Percentiles rank a stretch among this genome's conserved stretches.
Conservation (phyloP, 2,329 filamentous ascomycete species). For the Lachnellula subtilissima region DNA sequence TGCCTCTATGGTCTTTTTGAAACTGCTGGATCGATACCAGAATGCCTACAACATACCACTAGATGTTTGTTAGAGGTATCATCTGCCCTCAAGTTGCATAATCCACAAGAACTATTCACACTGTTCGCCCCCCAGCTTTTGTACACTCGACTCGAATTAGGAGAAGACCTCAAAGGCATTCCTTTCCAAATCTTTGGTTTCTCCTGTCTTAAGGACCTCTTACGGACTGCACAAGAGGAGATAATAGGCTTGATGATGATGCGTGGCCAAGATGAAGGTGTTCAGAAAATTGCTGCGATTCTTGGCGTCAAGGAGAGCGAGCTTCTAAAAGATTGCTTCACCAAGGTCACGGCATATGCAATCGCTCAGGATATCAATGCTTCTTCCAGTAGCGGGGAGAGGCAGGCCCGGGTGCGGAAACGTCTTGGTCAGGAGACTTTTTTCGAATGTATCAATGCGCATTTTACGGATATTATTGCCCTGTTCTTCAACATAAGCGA, state of each 20-base stretch:
- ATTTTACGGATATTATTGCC: conserved; percentile 74
- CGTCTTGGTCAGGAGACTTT: conserved; percentile 65
- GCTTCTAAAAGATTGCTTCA: conserved; percentile 65
- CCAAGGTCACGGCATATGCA: conserved; percentile 76
- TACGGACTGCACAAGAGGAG: conserved; percentile 70
- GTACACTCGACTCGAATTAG: conserved; percentile 76
- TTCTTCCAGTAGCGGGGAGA: conserved; percentile 37
- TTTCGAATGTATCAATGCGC: conserved; percentile 55
- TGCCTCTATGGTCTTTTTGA: conserved; percentile 95
- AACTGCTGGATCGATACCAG: conserved; percentile 67
- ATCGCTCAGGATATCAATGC: conserved; percentile 68
- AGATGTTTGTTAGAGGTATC: conserved; percentile 67
- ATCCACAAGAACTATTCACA: conserved; percentile 67
- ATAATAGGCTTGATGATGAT: conserved; percentile 76
- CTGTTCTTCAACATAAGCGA: conserved; percentile 73
- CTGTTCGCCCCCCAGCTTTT: conserved; percentile 86
- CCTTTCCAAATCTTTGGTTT: conserved; percentile 87
- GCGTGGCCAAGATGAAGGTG: conserved; percentile 64
- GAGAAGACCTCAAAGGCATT: conserved; percentile 61
- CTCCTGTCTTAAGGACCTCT: conserved; percentile 58
- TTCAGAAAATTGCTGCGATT: conserved; percentile 53
- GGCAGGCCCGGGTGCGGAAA: conserved; percentile 55
- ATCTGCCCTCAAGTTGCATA: conserved; percentile 55
- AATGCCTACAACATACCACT: conserved; percentile 64
- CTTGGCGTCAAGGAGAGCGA: conserved; percentile 51